A percentile compares a stretch with the other conserved stretches of the same genome.
Conservation (phyloP, 768 basidiomycete species). For the Lactarius psammicola region DNA sequence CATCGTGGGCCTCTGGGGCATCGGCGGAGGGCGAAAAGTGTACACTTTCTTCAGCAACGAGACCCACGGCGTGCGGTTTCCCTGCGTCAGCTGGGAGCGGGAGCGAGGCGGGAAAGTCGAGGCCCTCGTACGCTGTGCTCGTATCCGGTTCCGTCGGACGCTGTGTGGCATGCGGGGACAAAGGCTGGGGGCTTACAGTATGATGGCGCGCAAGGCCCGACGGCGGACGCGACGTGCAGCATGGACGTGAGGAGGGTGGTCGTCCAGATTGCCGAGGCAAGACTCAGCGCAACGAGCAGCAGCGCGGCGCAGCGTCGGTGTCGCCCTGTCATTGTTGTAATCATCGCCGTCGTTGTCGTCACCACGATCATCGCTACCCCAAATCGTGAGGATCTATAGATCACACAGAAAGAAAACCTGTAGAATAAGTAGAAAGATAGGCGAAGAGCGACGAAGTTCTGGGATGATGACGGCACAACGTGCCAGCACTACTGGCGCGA, state of each 20-base stretch:
- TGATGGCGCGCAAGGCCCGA: neutral
- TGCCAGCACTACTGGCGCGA: neutral
- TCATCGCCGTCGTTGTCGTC: neutral
- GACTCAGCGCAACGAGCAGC: neutral
- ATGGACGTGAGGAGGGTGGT: neutral
- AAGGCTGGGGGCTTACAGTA: slow-evolving; percentile 12
- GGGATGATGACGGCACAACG: neutral
- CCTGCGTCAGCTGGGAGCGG: slow-evolving; percentile 18
- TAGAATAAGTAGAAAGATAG: neutral
- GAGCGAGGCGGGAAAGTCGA: slow-evolving; percentile 36
- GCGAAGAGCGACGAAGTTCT: neutral
- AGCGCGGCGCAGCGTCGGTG: neutral
- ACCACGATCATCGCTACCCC: neutral
- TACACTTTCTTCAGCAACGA: neutral
- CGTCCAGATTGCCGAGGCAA: slow-evolving; percentile 7
- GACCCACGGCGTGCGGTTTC: neutral
- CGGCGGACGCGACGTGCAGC: neutral
- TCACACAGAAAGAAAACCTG: neutral
- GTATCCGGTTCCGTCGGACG: neutral
- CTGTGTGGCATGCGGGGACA: neutral
- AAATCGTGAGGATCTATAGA: neutral
- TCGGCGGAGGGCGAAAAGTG: slow-evolving; percentile 32
- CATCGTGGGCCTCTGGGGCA: slow-evolving; percentile 31
- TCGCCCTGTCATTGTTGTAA: neutral
- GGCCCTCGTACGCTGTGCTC: slow-evolving; percentile 33